Percentiles rank a stretch among this genome's conserved stretches.
Conservation (phyloP, 2,329 filamentous ascomycete genomes). For the Cercospora zeae-maydis region DNA sequence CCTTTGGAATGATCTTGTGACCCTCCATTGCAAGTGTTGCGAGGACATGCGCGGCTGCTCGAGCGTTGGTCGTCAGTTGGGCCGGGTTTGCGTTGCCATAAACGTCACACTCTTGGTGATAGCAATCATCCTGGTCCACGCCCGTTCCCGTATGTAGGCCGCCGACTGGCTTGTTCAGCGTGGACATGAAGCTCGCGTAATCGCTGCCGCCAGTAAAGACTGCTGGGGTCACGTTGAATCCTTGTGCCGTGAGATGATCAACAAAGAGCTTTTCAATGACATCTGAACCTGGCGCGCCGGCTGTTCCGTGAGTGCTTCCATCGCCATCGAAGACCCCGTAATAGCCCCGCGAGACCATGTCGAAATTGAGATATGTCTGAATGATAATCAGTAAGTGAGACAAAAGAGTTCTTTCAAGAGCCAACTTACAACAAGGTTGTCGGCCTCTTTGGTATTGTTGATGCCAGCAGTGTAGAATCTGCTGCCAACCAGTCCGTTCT, state of each 20-base stretch:
- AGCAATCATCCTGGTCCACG: constrained; percentile 39
- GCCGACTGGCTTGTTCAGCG: constrained; percentile 19
- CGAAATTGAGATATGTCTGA: constrained; percentile 43
- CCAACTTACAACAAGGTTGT: constrained; percentile 62
- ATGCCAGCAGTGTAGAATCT: constrained; percentile 50
- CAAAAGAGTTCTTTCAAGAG: constrained; percentile 51
- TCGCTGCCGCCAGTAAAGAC: constrained; percentile 22
- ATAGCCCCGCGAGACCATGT: constrained; percentile 7
- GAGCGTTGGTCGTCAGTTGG: constrained; percentile 11
- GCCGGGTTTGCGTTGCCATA: constrained; percentile 45
- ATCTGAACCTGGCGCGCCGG: constrained; percentile 17
- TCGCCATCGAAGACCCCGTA: constrained; percentile 38
- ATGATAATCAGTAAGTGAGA: constrained; percentile 54
- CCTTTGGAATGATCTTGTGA: constrained; percentile 11
- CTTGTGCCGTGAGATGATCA: constrained; percentile 18
- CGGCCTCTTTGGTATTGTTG: constrained; percentile 47
- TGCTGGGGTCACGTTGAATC: constrained; percentile 22
- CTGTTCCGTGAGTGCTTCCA: constrained; percentile 29
- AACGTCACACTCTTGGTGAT: constrained; percentile 39
- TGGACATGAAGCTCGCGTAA: constrained; percentile 24
- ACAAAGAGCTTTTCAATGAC: constrained; percentile 22
- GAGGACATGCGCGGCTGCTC: constrained; percentile 13
- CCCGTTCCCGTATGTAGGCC: constrained; percentile 34
- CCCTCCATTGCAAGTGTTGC: constrained; percentile 19
- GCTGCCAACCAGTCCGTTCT: constrained; percentile 57